These are phyloP conservation scores for Polytolypa hystricis DNA, from an alignment of 2,329 filamentous ascomycete genomes.

Conservation along the genomic window DNA sequence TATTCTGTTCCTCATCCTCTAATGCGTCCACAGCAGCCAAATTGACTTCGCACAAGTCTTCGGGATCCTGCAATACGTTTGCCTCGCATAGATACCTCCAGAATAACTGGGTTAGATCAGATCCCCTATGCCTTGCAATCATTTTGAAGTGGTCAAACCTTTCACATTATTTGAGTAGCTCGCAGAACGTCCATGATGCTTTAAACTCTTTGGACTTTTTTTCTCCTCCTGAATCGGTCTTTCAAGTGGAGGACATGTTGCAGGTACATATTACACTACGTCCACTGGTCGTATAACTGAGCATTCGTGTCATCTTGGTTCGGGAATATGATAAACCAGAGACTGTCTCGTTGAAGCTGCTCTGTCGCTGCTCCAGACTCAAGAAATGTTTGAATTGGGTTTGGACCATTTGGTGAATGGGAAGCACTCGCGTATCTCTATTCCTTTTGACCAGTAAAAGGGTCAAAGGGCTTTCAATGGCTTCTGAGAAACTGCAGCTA, in stretches of 20 bases:
- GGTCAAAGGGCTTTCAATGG: background rate
- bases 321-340: background rate
- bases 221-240: background rate
- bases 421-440: background rate
- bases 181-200: background rate
- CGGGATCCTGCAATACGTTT: background rate
- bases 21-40: background rate
- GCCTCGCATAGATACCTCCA: background rate
- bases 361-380: background rate
- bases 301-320: background rate
- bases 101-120: background rate
- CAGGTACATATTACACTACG: background rate
- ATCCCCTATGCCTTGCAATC: background rate
- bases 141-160: background rate
- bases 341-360: background rate
- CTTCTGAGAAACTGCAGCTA: background rate
- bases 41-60: background rate
- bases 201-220: background rate
- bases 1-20: background rate
- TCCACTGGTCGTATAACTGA: conserved; percentile 1
- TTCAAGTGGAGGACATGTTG: background rate
- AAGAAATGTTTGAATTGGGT: background rate
- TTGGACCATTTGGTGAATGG: background rate
- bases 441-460: background rate
- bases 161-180: background rate